A percentile compares a stretch with the other conserved stretches of the same genome.
Evolutionary conservation across 805 yeast genomes (phyloP).

Genomic region (Torulaspora gathmanii): DNA sequence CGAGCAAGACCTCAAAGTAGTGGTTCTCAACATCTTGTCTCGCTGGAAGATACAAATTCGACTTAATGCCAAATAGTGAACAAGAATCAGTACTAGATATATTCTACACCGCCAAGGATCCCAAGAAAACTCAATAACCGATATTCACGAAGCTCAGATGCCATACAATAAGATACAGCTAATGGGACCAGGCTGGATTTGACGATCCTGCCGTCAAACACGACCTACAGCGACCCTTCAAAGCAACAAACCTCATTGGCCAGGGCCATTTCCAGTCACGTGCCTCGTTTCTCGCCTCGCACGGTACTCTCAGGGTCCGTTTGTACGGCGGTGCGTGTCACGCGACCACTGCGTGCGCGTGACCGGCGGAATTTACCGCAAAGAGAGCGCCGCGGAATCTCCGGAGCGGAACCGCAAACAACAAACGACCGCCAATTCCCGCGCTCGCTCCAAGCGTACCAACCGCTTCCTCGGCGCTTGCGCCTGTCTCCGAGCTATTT

Average conservation of each 20-base stretch:
- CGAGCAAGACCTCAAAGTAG: slow-evolving; percentile 20
- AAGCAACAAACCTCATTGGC: too few relatives aligned
- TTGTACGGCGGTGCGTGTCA: too few relatives aligned
- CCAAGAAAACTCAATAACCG: background rate
- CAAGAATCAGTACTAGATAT: background rate
- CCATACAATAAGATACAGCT: background rate
- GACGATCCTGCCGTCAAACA: too few relatives aligned
- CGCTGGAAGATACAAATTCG: background rate
- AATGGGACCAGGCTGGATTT: too few relatives aligned
- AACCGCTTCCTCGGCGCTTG: background rate
- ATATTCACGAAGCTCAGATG: background rate
- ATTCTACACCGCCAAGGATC: background rate
- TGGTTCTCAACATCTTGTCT: slow-evolving; percentile 21
- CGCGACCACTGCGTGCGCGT: too few relatives aligned
- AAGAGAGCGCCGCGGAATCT: background rate
- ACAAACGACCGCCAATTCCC: background rate
- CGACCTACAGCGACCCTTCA: too few relatives aligned
- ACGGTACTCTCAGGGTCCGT: too few relatives aligned
- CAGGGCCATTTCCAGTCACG: background rate
- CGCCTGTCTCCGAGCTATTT: background rate
- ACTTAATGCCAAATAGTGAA: background rate
- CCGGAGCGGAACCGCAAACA: background rate
- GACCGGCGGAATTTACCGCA: background rate
- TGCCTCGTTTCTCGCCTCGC: background rate
- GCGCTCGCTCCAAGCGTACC: too few relatives aligned